Evolutionary conservation across 768 basidiomycete genomes (phyloP), one percentile per base, ranked within the genome.

Genomic region (Phylloporus sp.): DNA sequence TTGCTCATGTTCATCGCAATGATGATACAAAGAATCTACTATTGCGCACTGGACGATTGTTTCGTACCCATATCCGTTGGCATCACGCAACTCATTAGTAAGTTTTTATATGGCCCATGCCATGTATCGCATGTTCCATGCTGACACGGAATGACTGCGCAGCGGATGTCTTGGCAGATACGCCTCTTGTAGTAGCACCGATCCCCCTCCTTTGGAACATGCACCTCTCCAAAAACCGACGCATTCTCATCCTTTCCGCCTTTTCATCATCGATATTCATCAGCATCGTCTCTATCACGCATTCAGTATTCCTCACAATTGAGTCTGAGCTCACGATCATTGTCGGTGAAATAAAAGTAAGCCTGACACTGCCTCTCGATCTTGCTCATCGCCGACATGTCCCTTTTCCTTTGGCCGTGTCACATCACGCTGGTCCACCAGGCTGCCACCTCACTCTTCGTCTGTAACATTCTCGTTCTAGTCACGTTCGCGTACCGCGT

Each of bases 391-490:
- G 24, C 41, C 24, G 27, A 42, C 41, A n/a, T 27, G 6, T n/a
- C n/a, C n/a, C 23, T 29, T 27, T 43, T 43, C 20, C 11, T 18
- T 27, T 12, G 9, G 13, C 11, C 42, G 24, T 20, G 18, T 24
- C 38, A 11, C 9, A 16, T n/a, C 7, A 18, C 15, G 24, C 24
- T 36, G 6, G 12, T 29, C 28, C 23, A 23, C 13, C 36, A 57
- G 56, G 34, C 32, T 2, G 45, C 56, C n/a, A 8, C 45, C 11
- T 50, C 56, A 5, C 49, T 57, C 22, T 46, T 53, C 28, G 20
- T 57, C 32, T 57, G 52, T 16, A 57, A 57, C 41, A 28, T 44
- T 20, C 49, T 54, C 40, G 48, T 54, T 22, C 31, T 54, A 11
- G 45, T 47, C 39, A 47, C 52, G 10, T 50, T 45, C n/a, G 40